Evolutionary conservation across 2,329 filamentous ascomycete species (phyloP), one percentile per base, ranked within the genome.

Genomic region (Elsinoe fawcettii): DNA sequence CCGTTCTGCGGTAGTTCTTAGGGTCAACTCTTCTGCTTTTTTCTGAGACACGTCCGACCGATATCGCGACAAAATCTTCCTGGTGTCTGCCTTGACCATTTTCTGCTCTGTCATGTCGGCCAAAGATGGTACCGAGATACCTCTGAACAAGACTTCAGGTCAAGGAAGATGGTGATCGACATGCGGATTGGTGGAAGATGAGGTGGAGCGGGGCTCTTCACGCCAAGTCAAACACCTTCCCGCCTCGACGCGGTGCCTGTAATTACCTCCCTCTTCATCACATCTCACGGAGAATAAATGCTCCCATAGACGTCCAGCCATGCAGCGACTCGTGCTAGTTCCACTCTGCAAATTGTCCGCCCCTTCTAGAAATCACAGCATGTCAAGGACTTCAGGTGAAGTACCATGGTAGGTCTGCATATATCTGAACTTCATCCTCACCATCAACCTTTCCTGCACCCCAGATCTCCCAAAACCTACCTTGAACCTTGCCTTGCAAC

Each of bases 141-240:
- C 14, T 4, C 34, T 14, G 8, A 22, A 12, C 22, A 25, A n/a
- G 18, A 46, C 16, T 43, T 18, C 22, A 43, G 39, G 39, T 43
- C 39, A 18, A 11, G 20, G 18, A 8, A 46, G 41, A 32, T 11
- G 18, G 49, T 53, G 49, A 37, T 16, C 11, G 20, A 23, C 16
- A 14, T 16, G 30, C 11, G 16, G 30, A 53, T 53, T 53, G 49
- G 49, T 53, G 49, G 49, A 53, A 53, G 49, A 37, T 22, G 49
- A 53, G 18, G 30, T 53, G 30, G 49, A 53, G 34, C 49, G 49
- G 49, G 3, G 32, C 30, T 23, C 14, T 46, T 20, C 44, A 30
- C 25, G 49, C 49, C 49, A 53, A 53, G 49, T 53, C 49, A 53
- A 53, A 53, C 49, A 53, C 49, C 49, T 39, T 39, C 49, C 49